Conservation (phyloP, 2,329 filamentous ascomycete genomes). For the Fusarium chaquense region DNA sequence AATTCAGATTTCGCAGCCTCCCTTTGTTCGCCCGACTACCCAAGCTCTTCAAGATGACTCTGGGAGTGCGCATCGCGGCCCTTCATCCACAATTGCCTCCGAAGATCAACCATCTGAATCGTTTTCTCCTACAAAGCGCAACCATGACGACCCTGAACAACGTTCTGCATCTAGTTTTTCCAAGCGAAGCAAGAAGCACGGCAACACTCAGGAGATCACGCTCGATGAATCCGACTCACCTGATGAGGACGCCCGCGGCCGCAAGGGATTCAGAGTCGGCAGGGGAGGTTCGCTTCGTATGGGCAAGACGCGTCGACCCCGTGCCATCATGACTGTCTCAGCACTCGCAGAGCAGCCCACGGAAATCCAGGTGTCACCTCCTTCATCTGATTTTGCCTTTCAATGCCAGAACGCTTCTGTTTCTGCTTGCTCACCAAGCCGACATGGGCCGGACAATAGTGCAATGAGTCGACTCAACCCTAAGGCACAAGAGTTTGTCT, state of each 20-base stretch:
- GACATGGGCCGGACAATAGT: neutral
- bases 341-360: slow-evolving; percentile 30
- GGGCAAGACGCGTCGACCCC: slow-evolving; percentile 48
- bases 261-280: slow-evolving; percentile 44
- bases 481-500: slow-evolving; percentile 42
- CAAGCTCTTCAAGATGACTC: neutral
- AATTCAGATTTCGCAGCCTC: neutral
- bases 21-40: neutral
- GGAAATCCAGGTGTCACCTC: slow-evolving; percentile 10
- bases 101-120: neutral
- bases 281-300: slow-evolving; percentile 53
- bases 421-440: neutral
- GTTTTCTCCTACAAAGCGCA: slow-evolving; percentile 26
- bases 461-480: slow-evolving; percentile 35
- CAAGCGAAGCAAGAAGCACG: slow-evolving; percentile 39
- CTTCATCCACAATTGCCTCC: neutral
- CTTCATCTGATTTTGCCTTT: slow-evolving; percentile 34
- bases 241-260: slow-evolving; percentile 25
- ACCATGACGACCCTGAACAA: slow-evolving; percentile 26
- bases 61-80: neutral
- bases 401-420: slow-evolving; percentile 2
- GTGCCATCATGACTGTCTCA: slow-evolving; percentile 29
- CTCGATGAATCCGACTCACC: slow-evolving; percentile 20
- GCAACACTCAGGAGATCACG: neutral
- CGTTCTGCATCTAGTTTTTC: slow-evolving; percentile 3